A percentile compares a stretch with the other conserved stretches of the same genome.
Evolutionary conservation across 495 filamentous ascomycete genomes (phyloP).

Genomic region (Trypethelium eluteriae): DNA sequence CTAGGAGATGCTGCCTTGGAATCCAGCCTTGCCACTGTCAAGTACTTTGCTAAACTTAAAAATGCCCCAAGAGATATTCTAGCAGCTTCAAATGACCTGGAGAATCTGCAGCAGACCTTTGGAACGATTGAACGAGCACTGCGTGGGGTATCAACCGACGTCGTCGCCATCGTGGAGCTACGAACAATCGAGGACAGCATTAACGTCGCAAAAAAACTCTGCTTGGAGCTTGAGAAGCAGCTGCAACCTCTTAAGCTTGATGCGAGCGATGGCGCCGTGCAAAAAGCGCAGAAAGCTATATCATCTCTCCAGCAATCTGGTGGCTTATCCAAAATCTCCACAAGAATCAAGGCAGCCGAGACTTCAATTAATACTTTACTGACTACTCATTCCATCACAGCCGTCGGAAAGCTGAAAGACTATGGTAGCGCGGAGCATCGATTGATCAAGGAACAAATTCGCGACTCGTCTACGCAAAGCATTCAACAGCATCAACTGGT

Average conservation of each 20-base stretch:
- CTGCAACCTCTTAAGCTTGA: conserved; percentile 3
- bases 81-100: conserved; percentile 3
- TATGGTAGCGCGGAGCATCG: conserved; percentile 8
- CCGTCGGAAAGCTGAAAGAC: conserved; percentile 10
- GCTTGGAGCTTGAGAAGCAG: conserved; percentile 11
- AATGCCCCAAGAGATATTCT: conserved; percentile 10
- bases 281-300: conserved; percentile 7
- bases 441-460: conserved; percentile 6
- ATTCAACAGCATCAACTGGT: conserved; percentile 7
- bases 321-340: conserved; percentile 8
- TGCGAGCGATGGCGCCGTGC: conserved; percentile 9
- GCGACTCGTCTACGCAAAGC: conserved; percentile 9
- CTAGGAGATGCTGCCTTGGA: conserved; percentile 10
- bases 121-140: conserved; percentile 10
- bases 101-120: conserved; percentile 13
- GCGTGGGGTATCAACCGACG: conserved; percentile 8
- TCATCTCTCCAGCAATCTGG: conserved; percentile 2
- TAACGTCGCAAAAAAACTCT: conserved; percentile 8
- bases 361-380: conserved; percentile 10
- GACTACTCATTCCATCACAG: conserved; percentile 4
- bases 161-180: conserved; percentile 2
- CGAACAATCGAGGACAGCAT: conserved; percentile 8
- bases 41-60: conserved; percentile 9
- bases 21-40: conserved; percentile 12
- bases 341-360: conserved; percentile 13